Evolutionary conservation across 768 basidiomycete species (phyloP).

Genomic region (Clitopilus hobsonii): DNA sequence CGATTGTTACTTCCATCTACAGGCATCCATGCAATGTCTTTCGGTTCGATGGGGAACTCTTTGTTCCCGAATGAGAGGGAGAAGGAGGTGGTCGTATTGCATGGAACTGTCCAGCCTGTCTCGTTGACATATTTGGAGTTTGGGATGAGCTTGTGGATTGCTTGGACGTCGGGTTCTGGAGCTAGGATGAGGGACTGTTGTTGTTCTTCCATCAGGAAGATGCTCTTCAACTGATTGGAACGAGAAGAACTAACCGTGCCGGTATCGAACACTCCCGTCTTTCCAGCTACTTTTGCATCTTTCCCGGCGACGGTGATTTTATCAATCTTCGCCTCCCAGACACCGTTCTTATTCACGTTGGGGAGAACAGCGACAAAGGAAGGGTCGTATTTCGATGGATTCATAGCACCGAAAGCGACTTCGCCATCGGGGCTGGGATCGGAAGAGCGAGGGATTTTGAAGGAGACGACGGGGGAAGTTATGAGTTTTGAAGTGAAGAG

Average conservation of each 20-base stretch:
- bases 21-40: slow-evolving; percentile 54
- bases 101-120: slow-evolving; percentile 57
- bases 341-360: slow-evolving; percentile 38
- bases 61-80: slow-evolving; percentile 56
- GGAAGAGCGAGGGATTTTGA: slow-evolving; percentile 57
- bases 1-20: slow-evolving; percentile 35
- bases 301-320: slow-evolving; percentile 44
- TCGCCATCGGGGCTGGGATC: slow-evolving; percentile 51
- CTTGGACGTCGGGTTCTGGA: slow-evolving; percentile 39
- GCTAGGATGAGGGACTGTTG: neutral
- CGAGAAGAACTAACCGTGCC: slow-evolving; percentile 22
- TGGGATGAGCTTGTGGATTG: slow-evolving; percentile 51
- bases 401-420: slow-evolving; percentile 61
- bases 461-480: slow-evolving; percentile 53
- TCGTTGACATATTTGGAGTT: slow-evolving; percentile 46
- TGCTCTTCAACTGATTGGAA: neutral
- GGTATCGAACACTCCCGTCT: slow-evolving; percentile 53
- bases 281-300: slow-evolving; percentile 32
- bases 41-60: slow-evolving; percentile 53
- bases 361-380: slow-evolving; percentile 40
- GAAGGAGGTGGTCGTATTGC: slow-evolving; percentile 48
- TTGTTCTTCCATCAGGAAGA: neutral
- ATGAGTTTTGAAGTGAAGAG: slow-evolving; percentile 47
- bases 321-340: slow-evolving; percentile 57
- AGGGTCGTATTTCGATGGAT: slow-evolving; percentile 46